Evolutionary conservation across 345 rosid genomes (phyloP).

Genomic region (Reutealis trisperma): DNA sequence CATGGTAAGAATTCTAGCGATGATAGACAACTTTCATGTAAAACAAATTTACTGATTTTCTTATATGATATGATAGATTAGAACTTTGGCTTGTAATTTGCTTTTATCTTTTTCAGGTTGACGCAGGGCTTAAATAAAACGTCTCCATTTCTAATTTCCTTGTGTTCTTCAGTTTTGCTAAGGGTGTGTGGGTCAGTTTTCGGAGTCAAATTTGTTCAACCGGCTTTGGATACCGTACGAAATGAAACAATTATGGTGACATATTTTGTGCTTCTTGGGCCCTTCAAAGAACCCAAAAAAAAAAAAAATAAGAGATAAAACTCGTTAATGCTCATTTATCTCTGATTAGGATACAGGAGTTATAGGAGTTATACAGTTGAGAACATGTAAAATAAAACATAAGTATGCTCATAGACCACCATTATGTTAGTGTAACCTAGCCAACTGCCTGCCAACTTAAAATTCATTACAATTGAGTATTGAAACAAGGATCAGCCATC

Average conservation of each 20-base stretch:
- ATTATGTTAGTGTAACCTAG: background rate
- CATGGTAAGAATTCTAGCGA: background rate
- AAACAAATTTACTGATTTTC: too few relatives aligned
- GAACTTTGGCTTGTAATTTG: too few relatives aligned
- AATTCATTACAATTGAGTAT: slow-evolving; percentile 22
- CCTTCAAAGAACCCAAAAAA: background rate
- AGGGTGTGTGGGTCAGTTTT: too few relatives aligned
- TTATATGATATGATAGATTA: too few relatives aligned
- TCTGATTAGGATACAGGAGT: background rate
- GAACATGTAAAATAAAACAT: background rate
- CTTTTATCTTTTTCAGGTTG: too few relatives aligned
- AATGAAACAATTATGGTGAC: too few relatives aligned
- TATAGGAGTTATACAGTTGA: background rate
- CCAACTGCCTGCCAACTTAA: slow-evolving; percentile 7
- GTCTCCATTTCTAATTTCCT: too few relatives aligned
- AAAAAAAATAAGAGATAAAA: too few relatives aligned
- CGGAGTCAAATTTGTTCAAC: too few relatives aligned
- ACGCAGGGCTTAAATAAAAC: too few relatives aligned
- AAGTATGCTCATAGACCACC: background rate
- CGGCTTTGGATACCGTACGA: background rate
- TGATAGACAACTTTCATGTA: too few relatives aligned
- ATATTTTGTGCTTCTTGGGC: background rate
- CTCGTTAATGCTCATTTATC: background rate
- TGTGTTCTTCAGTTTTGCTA: too few relatives aligned
- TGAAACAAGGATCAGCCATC: slow-evolving; percentile 2